Evolutionary conservation across 2,329 filamentous ascomycete genomes (phyloP), one percentile per base, ranked within the genome.

Genomic region (Colletotrichum aenigma): DNA sequence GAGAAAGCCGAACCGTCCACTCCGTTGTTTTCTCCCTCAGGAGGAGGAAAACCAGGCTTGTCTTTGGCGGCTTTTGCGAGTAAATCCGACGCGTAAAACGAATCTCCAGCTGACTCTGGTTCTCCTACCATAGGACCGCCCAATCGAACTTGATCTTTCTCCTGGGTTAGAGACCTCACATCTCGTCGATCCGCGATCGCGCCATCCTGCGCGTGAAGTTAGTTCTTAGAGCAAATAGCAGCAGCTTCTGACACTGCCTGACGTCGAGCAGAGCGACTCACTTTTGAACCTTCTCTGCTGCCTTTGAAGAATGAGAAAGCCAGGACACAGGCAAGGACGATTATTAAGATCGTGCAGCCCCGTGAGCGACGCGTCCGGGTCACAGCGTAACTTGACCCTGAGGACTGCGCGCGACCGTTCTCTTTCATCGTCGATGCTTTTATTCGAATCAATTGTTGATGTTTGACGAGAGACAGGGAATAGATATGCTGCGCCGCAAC

Each of bases 101-200:
- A 18, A 26, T 36, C 12, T 38, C 15, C 15, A 34, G 61, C 21
- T 1, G 28, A 3, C 0, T 36, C n/a, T 48, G 24, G 24, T 13
- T 28, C 36, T 18, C 1, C 56, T 0, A 66, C 2, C 10, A 21
- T 1, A 21, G n/a, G 2, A 3, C 3, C n/a, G 0, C 43, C 43
- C n/a, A 48, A 21, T 21, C 43, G 43, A 21, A 13, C 4, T 48
- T 48, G 43, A 0, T 48, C 43, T 21, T 21, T 21, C 0, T 48
- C 18, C 43, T 48, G 43, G 43, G 0, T 21, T 0, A 21, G n/a
- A 21, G 43, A 48, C 43, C n/a, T 12, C n/a, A 48, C n/a, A 0
- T 21, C 43, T 48, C 18, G 10, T 21, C 18, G 43, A 48, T 1
- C 43, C 43, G 43, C 0, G 3, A 21, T 48, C 43, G 18, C 18